Evolutionary conservation across 1,139 yeast genomes (phyloP).

Genomic region (Scheffersomyces titani): DNA sequence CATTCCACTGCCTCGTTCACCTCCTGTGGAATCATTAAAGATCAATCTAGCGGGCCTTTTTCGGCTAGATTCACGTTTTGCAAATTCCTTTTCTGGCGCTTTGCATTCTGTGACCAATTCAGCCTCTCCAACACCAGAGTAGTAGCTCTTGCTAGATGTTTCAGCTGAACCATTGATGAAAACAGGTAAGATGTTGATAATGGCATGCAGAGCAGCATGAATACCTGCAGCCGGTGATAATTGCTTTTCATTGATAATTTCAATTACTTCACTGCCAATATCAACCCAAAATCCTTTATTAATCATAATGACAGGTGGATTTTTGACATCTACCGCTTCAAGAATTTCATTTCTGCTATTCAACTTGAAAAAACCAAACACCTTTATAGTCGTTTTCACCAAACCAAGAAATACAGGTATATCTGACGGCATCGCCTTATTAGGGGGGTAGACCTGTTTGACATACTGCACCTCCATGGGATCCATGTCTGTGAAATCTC

Average conservation of each 20-base stretch:
- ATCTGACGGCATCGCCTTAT: conserved; percentile 33
- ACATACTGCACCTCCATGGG: conserved; percentile 73
- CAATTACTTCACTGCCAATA: conserved; percentile 65
- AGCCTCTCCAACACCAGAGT: conserved; percentile 47
- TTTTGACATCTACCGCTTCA: conserved; percentile 90
- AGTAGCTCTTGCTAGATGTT: conserved; percentile 50
- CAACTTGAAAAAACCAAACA: conserved; percentile 90
- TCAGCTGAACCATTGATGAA: conserved; percentile 46
- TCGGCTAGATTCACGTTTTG: conserved; percentile 65
- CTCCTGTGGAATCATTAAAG: conserved; percentile 83
- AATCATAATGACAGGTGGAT: conserved; percentile 71
- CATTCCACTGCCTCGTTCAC: conserved; percentile 75
- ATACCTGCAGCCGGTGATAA: conserved; percentile 84
- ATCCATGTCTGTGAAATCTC: conserved; percentile 92
- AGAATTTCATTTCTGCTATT: conserved; percentile 74
- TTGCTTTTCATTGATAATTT: conserved; percentile 53
- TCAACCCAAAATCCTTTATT: conserved; percentile 94
- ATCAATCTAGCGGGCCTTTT: conserved; percentile 84
- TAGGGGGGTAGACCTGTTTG: conserved; percentile 45
- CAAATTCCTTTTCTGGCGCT: conserved; percentile 94
- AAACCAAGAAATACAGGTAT: conserved; percentile 76
- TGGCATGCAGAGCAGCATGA: conserved; percentile 95
- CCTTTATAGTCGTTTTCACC: conserved; percentile 68
- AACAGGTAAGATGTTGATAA: conserved; percentile 73
- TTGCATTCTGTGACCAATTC: conserved; percentile 92